Base-by-base conservation (phyloP, 768 basidiomycete species). In the Suillus alpinus region DNA sequence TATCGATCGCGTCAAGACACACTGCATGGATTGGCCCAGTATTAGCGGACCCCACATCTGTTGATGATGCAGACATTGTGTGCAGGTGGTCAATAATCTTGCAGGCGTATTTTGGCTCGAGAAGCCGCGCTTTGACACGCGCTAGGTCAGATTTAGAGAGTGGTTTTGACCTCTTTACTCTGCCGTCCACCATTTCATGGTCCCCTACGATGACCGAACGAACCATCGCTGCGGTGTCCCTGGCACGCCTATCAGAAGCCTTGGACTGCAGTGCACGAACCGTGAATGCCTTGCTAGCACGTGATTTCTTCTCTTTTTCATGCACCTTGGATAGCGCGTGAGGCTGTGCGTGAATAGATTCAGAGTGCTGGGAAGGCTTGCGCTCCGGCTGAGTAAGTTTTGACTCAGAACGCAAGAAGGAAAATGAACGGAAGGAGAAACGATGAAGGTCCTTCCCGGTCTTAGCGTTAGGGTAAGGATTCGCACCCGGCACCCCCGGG, bases 1-100 rank as follows among this genome's bases (percentile, higher is more conserved):
- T 80, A 59, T 94, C 92, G 2, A 84, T 69, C 64, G 79, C 78
- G 34, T 78, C 80, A 41, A 94, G 80, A 66, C 89, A 93, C 23
- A 92, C 91, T 0, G 90, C 92, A 66, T 87, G 91, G 32, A 93
- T 90, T 23, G 89, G 89, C 4, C 76, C 68, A 56, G 71, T 71
- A 53, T 52, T 36, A 29, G 65, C 56, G 1, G 62, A 43, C 10
- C 62, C 55, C 20, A 66, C 14, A 37, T 65, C 66, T 10, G 32
- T 10, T 51, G 59, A 41, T 34, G 63, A 67, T 34, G 63, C 20
- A n/a, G 92, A 83, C 43, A 93, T 77, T 8, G 75, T 66, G 43
- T 83, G 85, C 14, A 94, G 79, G 52, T 92, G 85, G n/a, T 81
- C 77, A 62, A 93, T 90, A 61, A 94, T 77, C 67, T 81, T 85